Base-by-base conservation (phyloP, 2,329 filamentous ascomycete species). In the Coniochaeta sp. region DNA sequence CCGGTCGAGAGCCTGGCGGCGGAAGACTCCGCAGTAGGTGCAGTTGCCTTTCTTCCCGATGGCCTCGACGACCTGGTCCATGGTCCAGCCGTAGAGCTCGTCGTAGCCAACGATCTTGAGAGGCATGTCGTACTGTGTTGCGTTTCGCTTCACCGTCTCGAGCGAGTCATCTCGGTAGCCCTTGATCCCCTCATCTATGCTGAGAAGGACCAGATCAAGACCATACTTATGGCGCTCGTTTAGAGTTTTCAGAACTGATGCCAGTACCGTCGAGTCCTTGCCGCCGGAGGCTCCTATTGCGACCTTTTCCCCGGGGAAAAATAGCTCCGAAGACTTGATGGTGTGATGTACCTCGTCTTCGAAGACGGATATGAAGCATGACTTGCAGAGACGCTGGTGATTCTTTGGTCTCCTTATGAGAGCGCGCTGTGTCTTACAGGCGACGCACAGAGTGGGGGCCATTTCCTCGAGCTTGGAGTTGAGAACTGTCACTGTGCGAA, bases 41-140 rank as follows among this genome's bases (percentile, higher is more conserved):
- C 95, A 99, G 74, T 99, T 99, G 32, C 93, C 93, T 74, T 97
- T 98, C 78, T 97, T 98, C 16, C 95, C 95, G 57, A 99, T 90
- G 55, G 93, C 91, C 68, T 93, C 90, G 4, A 99, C 96, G 10
- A 99, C 95, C 70, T 98, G 91, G 70, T 99, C 95, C 95, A 99
- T 99, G 1, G 93, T 97, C 95, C 95, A 99, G 9, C 93, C 95
- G 72, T 99, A 99, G 10, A 99, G 79, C 69, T 97, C 90, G 59
- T 88, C 89, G 69, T 99, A 99, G 57, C 93, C 92, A 57, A 99
- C 86, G 60, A 99, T 96, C 67, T 91, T 90, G 56, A 99, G 78
- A 0, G 90, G 86, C 89, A 99, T 96, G 1, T 89, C 86, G 75
- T 98, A 97, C 73, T 98, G 92, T 14, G 84, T 73, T 0, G 93